Evolutionary conservation across 495 filamentous ascomycete species (phyloP), one percentile per base, ranked within the genome.

Genomic region (Penicillium chermesinum): DNA sequence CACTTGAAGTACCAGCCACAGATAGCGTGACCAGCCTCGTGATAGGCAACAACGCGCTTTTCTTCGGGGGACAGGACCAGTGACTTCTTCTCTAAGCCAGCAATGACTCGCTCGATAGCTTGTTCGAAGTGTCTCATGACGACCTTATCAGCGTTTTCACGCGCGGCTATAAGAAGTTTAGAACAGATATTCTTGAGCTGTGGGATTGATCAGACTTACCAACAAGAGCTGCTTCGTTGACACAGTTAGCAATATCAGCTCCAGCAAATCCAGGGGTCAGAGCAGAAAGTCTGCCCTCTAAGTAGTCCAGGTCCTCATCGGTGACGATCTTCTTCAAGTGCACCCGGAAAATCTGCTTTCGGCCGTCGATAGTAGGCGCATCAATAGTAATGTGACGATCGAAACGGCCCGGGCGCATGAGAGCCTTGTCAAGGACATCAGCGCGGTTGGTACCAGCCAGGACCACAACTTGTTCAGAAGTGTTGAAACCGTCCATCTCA

Each of bases 401-500:
- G 62, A 98, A 97, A 45, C 93, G 89, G 17, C 93, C 93, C 33
- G 93, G 93, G 50, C 93, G 87, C 87, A 97, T 89, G 49, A 98
- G 73, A 13, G 93, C 93, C 71, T 90, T 87, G 65, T 98, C 93
- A 12, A 98, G 82, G 41, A 97, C 81, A 65, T 97, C 93, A 21
- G 89, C 83, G 65, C 93, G 76, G 67, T 97, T 97, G 33, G 93
- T 98, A 73, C 94, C 93, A 38, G 93, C 93, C 46, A 98, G 79
- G n/a, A 98, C 93, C 46, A 97, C 91, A 25, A 98, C 86, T 71
- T 97, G 94, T 57, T 98, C 93, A 1, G 86, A 81, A 7, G 93
- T 97, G 62, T 96, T 97, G 81, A 97, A 97, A 43, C 93, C 93
- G 64, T 98, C 93, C 93, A 98, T 98, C 64, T 98, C 94, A 0